These are phyloP conservation scores for Exophiala sp. DNA, from an alignment of 2,329 filamentous ascomycete species.

Conservation along the genomic window DNA sequence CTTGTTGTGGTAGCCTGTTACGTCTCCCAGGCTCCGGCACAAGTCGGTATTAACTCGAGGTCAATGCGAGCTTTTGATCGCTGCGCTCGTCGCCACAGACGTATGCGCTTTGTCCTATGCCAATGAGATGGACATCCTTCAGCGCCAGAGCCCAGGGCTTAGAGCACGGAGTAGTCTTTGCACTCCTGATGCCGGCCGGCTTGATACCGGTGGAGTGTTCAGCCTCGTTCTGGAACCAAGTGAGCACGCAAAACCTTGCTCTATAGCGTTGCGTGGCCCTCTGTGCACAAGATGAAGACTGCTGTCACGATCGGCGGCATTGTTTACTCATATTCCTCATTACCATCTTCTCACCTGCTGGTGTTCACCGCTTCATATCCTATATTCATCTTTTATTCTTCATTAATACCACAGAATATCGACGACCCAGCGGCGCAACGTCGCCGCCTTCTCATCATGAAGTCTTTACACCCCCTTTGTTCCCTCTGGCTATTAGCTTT, in stretches of 20 bases:
- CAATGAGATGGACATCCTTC: background rate
- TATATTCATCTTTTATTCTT: background rate
- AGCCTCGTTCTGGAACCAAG: conserved; percentile 8
- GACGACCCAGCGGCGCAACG: conserved; percentile 1
- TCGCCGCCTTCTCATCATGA: conserved; percentile 10
- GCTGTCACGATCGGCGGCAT: background rate
- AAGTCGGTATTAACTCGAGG: background rate
- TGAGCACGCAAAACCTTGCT: background rate
- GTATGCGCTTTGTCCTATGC: background rate
- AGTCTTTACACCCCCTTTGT: conserved; percentile 3
- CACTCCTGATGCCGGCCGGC: background rate
- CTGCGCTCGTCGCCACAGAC: background rate
- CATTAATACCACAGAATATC: background rate
- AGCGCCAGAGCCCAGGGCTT: background rate
- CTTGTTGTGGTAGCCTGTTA: background rate
- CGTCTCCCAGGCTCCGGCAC: background rate
- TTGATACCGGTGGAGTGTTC: conserved; percentile 1
- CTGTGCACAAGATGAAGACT: background rate
- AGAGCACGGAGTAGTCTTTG: conserved; percentile 1
- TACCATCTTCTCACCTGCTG: background rate
- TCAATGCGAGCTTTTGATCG: background rate
- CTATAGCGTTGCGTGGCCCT: background rate
- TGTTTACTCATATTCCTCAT: background rate
- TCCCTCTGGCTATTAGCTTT: conserved; percentile 13
- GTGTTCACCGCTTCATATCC: background rate